Percentiles rank a stretch among this genome's conserved stretches.
Conservation (phyloP, 2,329 filamentous ascomycete species). For the Hypoxylon sp. region DNA sequence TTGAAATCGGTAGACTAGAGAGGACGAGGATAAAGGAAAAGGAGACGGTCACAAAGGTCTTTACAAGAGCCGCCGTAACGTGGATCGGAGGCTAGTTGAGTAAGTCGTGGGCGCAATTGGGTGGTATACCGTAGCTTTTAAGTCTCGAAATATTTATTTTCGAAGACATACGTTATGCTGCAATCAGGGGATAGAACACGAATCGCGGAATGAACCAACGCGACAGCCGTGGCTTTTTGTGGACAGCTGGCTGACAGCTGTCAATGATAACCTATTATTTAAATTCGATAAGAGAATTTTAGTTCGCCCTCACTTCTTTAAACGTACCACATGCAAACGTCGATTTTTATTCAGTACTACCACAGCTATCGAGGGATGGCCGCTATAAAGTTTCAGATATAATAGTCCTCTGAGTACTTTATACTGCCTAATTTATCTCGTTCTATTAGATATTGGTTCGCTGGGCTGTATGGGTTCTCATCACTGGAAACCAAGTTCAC, state of each 20-base stretch:
- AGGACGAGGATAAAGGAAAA: slow-evolving; percentile 6
- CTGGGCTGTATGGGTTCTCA: neutral
- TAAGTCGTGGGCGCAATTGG: slow-evolving; percentile 20
- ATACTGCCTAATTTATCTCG: neutral
- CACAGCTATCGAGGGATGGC: neutral
- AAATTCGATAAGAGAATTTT: slow-evolving; percentile 31
- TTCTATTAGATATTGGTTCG: neutral
- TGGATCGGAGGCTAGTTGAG: slow-evolving; percentile 1
- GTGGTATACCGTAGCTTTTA: slow-evolving; percentile 10
- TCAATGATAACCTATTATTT: slow-evolving; percentile 9
- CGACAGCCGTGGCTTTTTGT: slow-evolving; percentile 1
- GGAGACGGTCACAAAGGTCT: neutral
- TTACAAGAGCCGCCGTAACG: too few species aligned
- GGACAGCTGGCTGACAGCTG: slow-evolving; percentile 32
- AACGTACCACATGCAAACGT: neutral
- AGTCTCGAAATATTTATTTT: slow-evolving; percentile 12
- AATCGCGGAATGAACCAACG: slow-evolving; percentile 39
- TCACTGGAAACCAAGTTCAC: neutral
- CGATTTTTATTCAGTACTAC: neutral
- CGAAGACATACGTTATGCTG: slow-evolving; percentile 22
- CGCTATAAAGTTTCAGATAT: neutral
- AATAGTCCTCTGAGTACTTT: neutral
- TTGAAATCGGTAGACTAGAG: slow-evolving; percentile 51
- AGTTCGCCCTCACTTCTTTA: neutral
- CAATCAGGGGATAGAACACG: slow-evolving; percentile 38